Evolutionary conservation across 2,329 filamentous ascomycete genomes (phyloP).

Genomic region (Arthrobotrys musiformis): DNA sequence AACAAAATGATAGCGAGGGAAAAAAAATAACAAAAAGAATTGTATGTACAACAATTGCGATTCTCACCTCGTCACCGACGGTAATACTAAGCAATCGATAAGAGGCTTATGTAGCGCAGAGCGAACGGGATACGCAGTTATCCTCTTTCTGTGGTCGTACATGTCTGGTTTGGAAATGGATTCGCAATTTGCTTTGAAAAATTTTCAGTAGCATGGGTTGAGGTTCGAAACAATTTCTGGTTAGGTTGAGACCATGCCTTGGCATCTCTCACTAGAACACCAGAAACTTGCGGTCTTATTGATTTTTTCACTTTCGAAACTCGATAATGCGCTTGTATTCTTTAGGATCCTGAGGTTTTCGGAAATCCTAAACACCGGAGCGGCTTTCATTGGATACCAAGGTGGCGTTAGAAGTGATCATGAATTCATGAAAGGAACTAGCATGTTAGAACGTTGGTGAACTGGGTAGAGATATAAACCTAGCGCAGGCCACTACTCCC

Average conservation of each 20-base stretch:
- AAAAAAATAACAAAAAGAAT: background rate
- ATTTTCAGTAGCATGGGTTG: background rate
- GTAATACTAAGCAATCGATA: constrained; percentile 52
- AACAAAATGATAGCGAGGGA: background rate
- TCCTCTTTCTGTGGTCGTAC: constrained; percentile 26
- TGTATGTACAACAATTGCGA: constrained; percentile 28
- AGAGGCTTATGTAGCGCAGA: constrained; percentile 48
- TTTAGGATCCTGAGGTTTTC: no score
- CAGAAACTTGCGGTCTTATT: no score
- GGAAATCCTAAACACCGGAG: no score
- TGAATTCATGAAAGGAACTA: no score
- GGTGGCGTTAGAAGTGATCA: no score
- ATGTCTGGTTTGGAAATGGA: background rate
- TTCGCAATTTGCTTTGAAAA: background rate
- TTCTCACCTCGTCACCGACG: constrained; percentile 51
- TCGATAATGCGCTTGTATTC: no score
- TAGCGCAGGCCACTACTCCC: no score
- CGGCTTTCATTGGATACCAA: no score
- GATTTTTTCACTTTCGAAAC: no score
- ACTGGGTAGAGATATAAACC: no score
- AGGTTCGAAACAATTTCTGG: background rate
- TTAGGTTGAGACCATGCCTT: background rate
- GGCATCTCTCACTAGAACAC: background rate
- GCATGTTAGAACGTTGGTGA: no score
- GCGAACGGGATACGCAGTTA: constrained; percentile 21